These are phyloP conservation scores for Yamadazyma diospyri DNA, from an alignment of 1,139 yeast species.

Conservation along the genomic window DNA sequence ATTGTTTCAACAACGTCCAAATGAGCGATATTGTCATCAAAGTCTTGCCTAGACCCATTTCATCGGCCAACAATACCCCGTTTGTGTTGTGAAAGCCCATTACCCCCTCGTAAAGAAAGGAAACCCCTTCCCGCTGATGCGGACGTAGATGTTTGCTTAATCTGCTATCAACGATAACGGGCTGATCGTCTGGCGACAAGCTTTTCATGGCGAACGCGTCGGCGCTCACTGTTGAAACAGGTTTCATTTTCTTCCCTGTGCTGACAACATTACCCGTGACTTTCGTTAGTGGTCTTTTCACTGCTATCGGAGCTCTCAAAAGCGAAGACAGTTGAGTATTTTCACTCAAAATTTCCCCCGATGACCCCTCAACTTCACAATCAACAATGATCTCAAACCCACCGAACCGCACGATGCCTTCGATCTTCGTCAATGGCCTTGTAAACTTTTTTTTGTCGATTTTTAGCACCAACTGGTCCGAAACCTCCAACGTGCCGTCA, in stretches of 20 bases:
- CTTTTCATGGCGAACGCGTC: constrained; percentile 12
- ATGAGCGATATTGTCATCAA: constrained; percentile 77
- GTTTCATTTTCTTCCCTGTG: not conserved
- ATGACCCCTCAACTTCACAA: constrained; percentile 24
- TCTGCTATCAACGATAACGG: constrained; percentile 70
- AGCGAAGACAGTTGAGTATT: not conserved
- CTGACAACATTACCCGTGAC: constrained; percentile 8
- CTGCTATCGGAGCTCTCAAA: not conserved
- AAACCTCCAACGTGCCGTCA: constrained; percentile 57
- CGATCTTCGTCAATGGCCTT: constrained; percentile 20
- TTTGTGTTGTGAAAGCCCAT: constrained; percentile 56
- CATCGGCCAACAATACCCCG: constrained; percentile 91
- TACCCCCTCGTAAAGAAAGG: constrained; percentile 76
- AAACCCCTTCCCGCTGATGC: constrained; percentile 83
- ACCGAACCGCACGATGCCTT: constrained; percentile 46
- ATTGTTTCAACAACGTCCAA: constrained; percentile 81
- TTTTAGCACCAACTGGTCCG: constrained; percentile 10
- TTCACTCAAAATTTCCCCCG: not conserved
- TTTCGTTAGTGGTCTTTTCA: constrained; percentile 4
- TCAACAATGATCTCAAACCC: constrained; percentile 55
- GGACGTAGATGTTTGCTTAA: constrained; percentile 59
- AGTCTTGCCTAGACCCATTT: constrained; percentile 97
- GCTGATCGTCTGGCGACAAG: constrained; percentile 23
- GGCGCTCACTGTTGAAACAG: constrained; percentile 7
- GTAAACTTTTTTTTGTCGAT: constrained; percentile 12